Conservation (phyloP, 768 basidiomycete species). For the Panus rudis region DNA sequence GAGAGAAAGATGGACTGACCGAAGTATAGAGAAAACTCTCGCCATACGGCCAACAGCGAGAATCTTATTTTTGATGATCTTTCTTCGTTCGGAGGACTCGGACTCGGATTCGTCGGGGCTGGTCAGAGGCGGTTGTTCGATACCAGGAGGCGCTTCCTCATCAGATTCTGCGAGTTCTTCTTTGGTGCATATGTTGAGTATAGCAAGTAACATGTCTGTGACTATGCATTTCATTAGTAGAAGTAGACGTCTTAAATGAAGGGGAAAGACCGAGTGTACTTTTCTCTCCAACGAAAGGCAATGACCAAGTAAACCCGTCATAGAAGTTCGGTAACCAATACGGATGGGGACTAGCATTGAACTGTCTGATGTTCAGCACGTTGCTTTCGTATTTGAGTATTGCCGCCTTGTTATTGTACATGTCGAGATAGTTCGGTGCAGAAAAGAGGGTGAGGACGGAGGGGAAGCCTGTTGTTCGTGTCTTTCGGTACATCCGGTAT, state of each 20-base stretch:
- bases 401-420: constrained; percentile 99
- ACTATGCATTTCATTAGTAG: too few species aligned
- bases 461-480: constrained; percentile 98
- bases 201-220: constrained; percentile 97
- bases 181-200: constrained; percentile 94
- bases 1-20: constrained; percentile 53
- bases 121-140: constrained; percentile 34
- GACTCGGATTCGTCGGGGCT: constrained; percentile 30
- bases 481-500: constrained; percentile 99
- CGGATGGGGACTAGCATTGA: constrained; percentile 92
- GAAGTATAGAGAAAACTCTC: constrained; percentile 89
- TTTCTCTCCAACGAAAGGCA: constrained; percentile 96
- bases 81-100: constrained; percentile 67
- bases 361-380: constrained; percentile 97
- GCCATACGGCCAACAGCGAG: constrained; percentile 96
- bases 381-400: constrained; percentile 99
- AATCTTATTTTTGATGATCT: constrained; percentile 97
- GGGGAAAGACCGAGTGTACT: constrained; percentile 53
- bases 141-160: too few species aligned
- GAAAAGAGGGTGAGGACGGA: constrained; percentile 99
- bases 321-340: constrained; percentile 98
- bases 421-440: constrained; percentile 95
- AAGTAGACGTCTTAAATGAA: neutral
- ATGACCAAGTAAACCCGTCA: constrained; percentile 96
- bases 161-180: constrained; percentile 96